phyloP scores from a whole-genome alignment of 208 protist species.

The Crithidia fasciculata region DNA sequence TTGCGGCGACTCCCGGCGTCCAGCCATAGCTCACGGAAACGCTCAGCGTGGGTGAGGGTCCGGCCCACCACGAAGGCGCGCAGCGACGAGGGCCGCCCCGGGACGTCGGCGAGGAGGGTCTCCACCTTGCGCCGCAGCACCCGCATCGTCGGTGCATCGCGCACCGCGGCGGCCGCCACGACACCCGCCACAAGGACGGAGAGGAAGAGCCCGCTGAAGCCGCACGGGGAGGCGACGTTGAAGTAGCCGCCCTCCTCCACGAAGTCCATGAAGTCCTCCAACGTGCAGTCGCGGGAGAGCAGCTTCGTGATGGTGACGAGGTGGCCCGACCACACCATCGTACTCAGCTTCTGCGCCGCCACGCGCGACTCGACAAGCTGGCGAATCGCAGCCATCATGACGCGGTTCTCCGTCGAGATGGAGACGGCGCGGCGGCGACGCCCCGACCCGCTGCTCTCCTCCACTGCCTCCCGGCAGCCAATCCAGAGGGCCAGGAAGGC shows the following conservation, averaged over 20 bases:
- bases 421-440: slow-evolving; percentile 43
- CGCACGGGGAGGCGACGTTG: slow-evolving; percentile 26
- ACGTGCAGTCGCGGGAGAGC: slow-evolving; percentile 48
- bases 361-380: slow-evolving; percentile 43
- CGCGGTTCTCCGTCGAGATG: slow-evolving; percentile 57
- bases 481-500: slow-evolving; percentile 68
- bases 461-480: slow-evolving; percentile 45
- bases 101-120: slow-evolving; percentile 55
- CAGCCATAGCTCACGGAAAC: slow-evolving; percentile 86
- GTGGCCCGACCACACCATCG: slow-evolving; percentile 62
- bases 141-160: slow-evolving; percentile 40
- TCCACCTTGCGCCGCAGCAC: slow-evolving; percentile 63
- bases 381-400: slow-evolving; percentile 39
- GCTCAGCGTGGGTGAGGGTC: slow-evolving; percentile 65
- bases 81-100: slow-evolving; percentile 47
- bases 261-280: slow-evolving; percentile 78
- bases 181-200: slow-evolving; percentile 35
- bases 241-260: slow-evolving; percentile 48
- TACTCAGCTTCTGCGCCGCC: slow-evolving; percentile 33
- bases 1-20: slow-evolving; percentile 17
- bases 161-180: slow-evolving; percentile 29
- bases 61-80: slow-evolving; percentile 52
- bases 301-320: slow-evolving; percentile 68
- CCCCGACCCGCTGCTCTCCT: slow-evolving; percentile 49
- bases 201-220: slow-evolving; percentile 51